Evolutionary conservation across 1,284 basidiomycete genomes (phyloP).

Genomic region (Leccinum colubrinum): DNA sequence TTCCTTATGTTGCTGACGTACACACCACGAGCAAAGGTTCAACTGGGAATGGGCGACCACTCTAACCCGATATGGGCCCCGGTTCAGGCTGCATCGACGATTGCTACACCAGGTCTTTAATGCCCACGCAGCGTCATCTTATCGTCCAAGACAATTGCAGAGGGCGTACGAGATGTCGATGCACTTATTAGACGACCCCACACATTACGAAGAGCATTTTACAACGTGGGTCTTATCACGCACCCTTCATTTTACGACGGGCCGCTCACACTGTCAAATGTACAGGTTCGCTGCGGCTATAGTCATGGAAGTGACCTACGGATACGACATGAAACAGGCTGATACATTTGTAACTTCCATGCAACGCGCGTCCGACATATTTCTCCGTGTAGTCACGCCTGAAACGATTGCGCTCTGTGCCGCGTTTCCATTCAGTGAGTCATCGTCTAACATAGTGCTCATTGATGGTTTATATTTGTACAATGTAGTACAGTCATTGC

Average conservation of each 20-base stretch:
- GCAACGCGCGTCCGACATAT: not conserved
- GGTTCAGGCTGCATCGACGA: constrained; percentile 15
- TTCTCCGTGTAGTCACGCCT: not conserved
- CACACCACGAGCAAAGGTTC: constrained; percentile 6
- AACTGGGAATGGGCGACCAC: constrained; percentile 10
- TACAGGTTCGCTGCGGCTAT: not conserved
- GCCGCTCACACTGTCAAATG: not conserved
- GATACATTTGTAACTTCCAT: not conserved
- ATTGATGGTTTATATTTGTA: not conserved
- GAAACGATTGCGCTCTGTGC: not conserved
- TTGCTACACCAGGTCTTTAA: constrained; percentile 18
- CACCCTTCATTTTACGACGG: not conserved
- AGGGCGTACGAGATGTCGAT: constrained; percentile 12
- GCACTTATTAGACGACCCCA: constrained; percentile 8
- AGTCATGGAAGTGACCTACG: not conserved
- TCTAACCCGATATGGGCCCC: constrained; percentile 8
- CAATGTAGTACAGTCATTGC: not conserved
- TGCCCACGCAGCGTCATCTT: constrained; percentile 10
- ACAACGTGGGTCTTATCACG: constrained; percentile 5
- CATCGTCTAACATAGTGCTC: not conserved
- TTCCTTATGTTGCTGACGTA: not conserved
- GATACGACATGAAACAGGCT: not conserved
- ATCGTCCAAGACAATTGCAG: constrained; percentile 17
- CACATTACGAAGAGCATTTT: constrained; percentile 11
- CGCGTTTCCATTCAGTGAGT: not conserved